Conservation (phyloP, 306 rosid genomes). For the Cucurbita ficifolia region DNA sequence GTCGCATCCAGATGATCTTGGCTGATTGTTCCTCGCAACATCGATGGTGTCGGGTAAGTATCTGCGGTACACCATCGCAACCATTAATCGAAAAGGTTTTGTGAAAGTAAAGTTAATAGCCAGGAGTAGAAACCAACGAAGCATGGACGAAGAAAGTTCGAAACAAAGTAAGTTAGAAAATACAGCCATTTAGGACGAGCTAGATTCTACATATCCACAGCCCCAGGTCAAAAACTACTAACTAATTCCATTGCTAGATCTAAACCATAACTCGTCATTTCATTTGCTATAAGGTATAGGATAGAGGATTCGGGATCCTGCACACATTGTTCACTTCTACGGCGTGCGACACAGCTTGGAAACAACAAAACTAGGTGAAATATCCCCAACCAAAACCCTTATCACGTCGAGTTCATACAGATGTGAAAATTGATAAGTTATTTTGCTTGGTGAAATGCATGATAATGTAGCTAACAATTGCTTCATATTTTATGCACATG, state of each 20-base stretch:
- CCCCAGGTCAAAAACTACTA: not conserved
- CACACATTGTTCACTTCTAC: not conserved
- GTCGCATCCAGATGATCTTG: conserved; percentile 78
- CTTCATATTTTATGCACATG: not conserved
- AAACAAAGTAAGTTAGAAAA: not conserved
- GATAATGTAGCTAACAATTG: not conserved
- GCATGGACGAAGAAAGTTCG: not conserved
- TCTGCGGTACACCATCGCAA: conserved; percentile 34
- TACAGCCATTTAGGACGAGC: not conserved
- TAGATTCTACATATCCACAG: not conserved
- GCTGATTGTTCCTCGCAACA: conserved; percentile 68
- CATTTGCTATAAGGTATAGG: not conserved
- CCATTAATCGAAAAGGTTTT: not conserved
- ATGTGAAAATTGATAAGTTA: not conserved
- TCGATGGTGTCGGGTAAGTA: conserved; percentile 97
- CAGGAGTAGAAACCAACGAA: not conserved
- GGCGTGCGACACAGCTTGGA: not conserved
- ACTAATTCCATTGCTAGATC: not conserved
- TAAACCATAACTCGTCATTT: not conserved
- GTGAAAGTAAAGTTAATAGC: not conserved
- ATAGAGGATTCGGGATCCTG: not conserved
- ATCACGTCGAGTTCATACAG: not conserved
- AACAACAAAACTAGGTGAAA: not conserved
- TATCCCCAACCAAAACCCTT: not conserved
- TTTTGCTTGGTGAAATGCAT: not conserved